A percentile compares a stretch with the other conserved stretches of the same genome.
Evolutionary conservation across 352 stramenopile genomes (phyloP).

Genomic region (Phytopythium ostracodes): DNA sequence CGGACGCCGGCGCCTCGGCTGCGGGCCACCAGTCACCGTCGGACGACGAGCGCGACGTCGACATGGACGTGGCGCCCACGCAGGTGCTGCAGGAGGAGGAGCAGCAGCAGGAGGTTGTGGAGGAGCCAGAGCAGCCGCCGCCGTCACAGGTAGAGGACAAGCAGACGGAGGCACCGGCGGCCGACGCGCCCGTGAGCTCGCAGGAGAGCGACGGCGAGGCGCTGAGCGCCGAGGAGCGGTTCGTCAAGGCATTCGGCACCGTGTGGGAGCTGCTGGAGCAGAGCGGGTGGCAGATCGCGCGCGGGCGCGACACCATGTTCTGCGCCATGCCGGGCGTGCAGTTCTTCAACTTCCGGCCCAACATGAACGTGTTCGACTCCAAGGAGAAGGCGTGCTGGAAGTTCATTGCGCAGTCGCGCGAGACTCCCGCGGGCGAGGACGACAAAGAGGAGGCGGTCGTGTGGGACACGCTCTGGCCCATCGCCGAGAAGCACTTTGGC

Average conservation of each 20-base stretch:
- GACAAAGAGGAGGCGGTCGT: slow-evolving; percentile 23
- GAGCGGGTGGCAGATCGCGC: slow-evolving; percentile 61
- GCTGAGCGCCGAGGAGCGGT: slow-evolving; percentile 29
- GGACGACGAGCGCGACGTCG: not conserved
- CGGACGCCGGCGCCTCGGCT: not conserved
- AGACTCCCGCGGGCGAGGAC: slow-evolving; percentile 14
- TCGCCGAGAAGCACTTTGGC: slow-evolving; percentile 51
- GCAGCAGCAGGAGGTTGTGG: not conserved
- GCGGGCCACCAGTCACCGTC: not conserved
- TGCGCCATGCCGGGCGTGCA: slow-evolving; percentile 71
- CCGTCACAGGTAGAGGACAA: not conserved
- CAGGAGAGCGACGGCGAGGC: slow-evolving; percentile 18
- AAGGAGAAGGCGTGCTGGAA: slow-evolving; percentile 81
- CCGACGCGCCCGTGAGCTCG: not conserved
- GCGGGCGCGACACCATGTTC: slow-evolving; percentile 54
- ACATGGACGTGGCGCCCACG: slow-evolving; percentile 20
- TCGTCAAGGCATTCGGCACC: slow-evolving; percentile 36
- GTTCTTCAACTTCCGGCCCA: slow-evolving; percentile 82
- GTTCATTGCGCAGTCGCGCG: slow-evolving; percentile 41
- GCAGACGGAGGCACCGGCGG: slow-evolving; percentile 2
- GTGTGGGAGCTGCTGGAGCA: slow-evolving; percentile 46
- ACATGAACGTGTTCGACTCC: slow-evolving; percentile 80
- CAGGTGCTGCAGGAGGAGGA: slow-evolving; percentile 35
- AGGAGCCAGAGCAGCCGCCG: slow-evolving; percentile 8
- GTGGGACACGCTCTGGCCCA: slow-evolving; percentile 64